These are phyloP conservation scores for Venturia pyrina DNA, from an alignment of 2,329 filamentous ascomycete species.

Conservation along the genomic window DNA sequence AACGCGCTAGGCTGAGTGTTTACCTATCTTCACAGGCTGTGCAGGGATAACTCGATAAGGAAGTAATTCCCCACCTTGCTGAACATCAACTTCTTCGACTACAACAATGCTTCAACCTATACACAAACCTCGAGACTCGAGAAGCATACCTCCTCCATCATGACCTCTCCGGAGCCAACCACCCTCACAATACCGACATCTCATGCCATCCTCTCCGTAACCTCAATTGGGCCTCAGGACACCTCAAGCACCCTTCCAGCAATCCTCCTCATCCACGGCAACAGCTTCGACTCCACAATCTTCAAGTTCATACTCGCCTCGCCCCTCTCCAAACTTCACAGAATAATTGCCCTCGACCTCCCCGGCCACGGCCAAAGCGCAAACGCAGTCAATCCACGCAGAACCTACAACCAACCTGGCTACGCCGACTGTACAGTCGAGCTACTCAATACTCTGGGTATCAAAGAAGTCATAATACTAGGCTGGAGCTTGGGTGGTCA, in stretches of 20 bases:
- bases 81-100: background rate
- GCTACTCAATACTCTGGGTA: conserved; percentile 20
- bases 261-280: conserved; percentile 23
- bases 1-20: background rate
- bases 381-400: conserved; percentile 20
- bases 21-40: background rate
- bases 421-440: conserved; percentile 24
- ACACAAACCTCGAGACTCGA: background rate
- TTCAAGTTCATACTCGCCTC: conserved; percentile 20
- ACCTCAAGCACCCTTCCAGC: conserved; percentile 14
- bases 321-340: conserved; percentile 15
- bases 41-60: background rate
- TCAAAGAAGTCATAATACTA: conserved; percentile 18
- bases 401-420: conserved; percentile 21
- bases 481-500: conserved; percentile 27
- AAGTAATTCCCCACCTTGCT: background rate
- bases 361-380: conserved; percentile 25
- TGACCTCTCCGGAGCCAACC: background rate
- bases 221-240: conserved; percentile 13
- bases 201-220: conserved; percentile 19
- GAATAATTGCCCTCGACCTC: conserved; percentile 23
- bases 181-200: background rate
- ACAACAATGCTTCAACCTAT: background rate
- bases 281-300: conserved; percentile 20
- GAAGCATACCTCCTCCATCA: background rate